Percentiles rank a stretch among this genome's conserved stretches.
These are phyloP conservation scores for Geranomyces michiganensis DNA, from an alignment of 192 early-diverging fungal species.

Conservation along the genomic window DNA sequence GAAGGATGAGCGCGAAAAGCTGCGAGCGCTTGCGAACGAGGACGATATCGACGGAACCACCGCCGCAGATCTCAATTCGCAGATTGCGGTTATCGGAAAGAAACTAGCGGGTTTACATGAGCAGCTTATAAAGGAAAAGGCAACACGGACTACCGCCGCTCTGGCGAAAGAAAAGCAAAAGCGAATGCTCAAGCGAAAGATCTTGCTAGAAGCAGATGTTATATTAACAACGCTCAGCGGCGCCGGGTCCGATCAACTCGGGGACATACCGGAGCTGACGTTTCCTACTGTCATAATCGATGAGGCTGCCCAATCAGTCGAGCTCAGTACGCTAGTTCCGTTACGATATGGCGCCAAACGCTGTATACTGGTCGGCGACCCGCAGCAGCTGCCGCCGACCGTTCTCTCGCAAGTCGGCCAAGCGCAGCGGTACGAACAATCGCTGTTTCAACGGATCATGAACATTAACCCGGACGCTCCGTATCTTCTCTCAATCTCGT, in stretches of 20 bases:
- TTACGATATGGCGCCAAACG: constrained; percentile 78
- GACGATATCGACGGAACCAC: constrained; percentile 11
- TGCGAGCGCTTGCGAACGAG: constrained; percentile 36
- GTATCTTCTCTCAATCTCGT: constrained; percentile 88
- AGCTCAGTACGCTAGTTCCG: constrained; percentile 86
- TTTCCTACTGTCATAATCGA: constrained; percentile 90
- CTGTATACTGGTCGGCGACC: constrained; percentile 91
- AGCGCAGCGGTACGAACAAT: constrained; percentile 78
- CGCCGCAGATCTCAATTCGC: constrained; percentile 15
- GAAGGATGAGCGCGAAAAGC: constrained; percentile 39
- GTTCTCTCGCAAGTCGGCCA: constrained; percentile 66
- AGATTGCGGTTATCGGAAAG: constrained; percentile 26
- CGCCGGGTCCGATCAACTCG: constrained; percentile 83
- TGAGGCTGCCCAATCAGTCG: constrained; percentile 93
- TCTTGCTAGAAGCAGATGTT: constrained; percentile 80
- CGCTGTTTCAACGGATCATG: constrained; percentile 89
- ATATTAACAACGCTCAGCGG: constrained; percentile 76
- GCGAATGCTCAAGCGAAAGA: constrained; percentile 61
- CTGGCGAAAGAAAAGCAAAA: constrained; percentile 51
- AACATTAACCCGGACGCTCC: constrained; percentile 63
- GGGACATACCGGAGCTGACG: constrained; percentile 56
- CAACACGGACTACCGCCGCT: constrained; percentile 14
- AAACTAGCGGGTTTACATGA: constrained; percentile 41
- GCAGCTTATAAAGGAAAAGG: constrained; percentile 26
- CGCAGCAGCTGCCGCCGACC: constrained; percentile 91